Base-by-base conservation (phyloP, 495 filamentous ascomycete genomes). In the Aspergillus panamensis region DNA sequence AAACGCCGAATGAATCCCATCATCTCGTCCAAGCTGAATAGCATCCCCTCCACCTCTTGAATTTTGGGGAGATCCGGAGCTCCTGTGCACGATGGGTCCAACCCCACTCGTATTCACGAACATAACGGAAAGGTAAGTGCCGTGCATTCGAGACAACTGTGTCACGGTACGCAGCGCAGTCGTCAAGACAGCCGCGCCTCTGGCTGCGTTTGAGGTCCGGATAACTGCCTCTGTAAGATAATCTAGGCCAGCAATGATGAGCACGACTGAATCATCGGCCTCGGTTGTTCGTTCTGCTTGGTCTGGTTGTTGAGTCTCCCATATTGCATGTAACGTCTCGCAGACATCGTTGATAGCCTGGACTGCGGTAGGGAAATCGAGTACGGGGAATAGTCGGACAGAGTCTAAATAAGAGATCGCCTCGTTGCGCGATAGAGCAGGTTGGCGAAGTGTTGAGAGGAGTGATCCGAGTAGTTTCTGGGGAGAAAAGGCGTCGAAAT, bases 401-500 rank as follows among this genome's bases (percentile, higher is more conserved):
- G 64, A 59, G 55, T 77, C 73, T 2, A 79, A 67, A 16, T 47
- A 59, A 31, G 59, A 48, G 40, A 79, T 68, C 55, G 76, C 74
- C 21, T 73, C 64, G 13, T 63, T 60, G 25, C 59, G 66, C 6
- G 70, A 66, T 1, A 75, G 63, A n/a, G 56, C 25, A 4, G 53
- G 61, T 5, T 63, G 55, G 8, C 58, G 39, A 19, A 2, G n/a
- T 39, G 42, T 20, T 45, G 42, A 4, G 43, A 71, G 63, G 16
- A 77, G 58, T 3, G 62, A 66, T 6, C 64, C 55, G 39, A 90
- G 79, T 50, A 96, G 72, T 12, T 77, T 83, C 67, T 91, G 88
- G 12, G 92, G 77, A 30, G 87, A 83, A 40, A 96, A 90, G 3
- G 87, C 90, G 42, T 89, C 84, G n/a, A 88, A 90, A 67, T 89